phyloP scores from a whole-genome alignment of 2,329 filamentous ascomycete species.

The Aspergillus sp. region DNA sequence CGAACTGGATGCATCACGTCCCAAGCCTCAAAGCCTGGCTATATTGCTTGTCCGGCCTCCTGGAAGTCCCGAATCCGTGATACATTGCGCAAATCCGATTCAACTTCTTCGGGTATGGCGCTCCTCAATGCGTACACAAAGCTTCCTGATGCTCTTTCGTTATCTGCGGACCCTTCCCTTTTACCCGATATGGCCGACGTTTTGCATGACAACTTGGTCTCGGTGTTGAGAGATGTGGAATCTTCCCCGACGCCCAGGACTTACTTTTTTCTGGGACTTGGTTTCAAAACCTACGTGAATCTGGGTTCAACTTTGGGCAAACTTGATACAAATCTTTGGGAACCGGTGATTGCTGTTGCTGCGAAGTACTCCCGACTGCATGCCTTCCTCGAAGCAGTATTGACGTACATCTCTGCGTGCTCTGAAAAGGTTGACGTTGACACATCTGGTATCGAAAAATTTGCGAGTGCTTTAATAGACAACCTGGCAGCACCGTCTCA shows the following conservation, averaged over 20 bases:
- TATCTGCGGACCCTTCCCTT: constrained; percentile 61
- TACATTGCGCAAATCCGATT: constrained; percentile 57
- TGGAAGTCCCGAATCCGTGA: constrained; percentile 74
- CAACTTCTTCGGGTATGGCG: constrained; percentile 59
- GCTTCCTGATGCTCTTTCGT: constrained; percentile 60
- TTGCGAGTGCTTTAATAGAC: constrained; percentile 65
- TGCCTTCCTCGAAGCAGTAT: constrained; percentile 65
- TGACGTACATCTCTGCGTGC: constrained; percentile 48
- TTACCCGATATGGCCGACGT: constrained; percentile 66
- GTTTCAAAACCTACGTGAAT: constrained; percentile 70
- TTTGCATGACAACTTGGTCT: constrained; percentile 64
- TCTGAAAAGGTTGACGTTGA: constrained; percentile 36
- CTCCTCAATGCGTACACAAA: constrained; percentile 68
- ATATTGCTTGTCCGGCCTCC: constrained; percentile 39
- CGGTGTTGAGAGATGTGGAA: constrained; percentile 62
- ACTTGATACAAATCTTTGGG: constrained; percentile 62
- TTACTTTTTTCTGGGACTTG: constrained; percentile 72
- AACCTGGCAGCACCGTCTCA: constrained; percentile 77
- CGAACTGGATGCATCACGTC: constrained; percentile 52
- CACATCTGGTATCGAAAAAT: constrained; percentile 58
- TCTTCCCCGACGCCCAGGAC: constrained; percentile 61
- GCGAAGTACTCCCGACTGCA: constrained; percentile 64
- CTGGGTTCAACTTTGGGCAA: constrained; percentile 61
- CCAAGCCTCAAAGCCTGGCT: constrained; percentile 40
- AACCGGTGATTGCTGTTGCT: constrained; percentile 65